Percentiles rank a stretch among this genome's conserved stretches.
These are phyloP conservation scores for Cyclotella kingstonii DNA, from an alignment of 108 stramenopile genomes.

Conservation along the genomic window DNA sequence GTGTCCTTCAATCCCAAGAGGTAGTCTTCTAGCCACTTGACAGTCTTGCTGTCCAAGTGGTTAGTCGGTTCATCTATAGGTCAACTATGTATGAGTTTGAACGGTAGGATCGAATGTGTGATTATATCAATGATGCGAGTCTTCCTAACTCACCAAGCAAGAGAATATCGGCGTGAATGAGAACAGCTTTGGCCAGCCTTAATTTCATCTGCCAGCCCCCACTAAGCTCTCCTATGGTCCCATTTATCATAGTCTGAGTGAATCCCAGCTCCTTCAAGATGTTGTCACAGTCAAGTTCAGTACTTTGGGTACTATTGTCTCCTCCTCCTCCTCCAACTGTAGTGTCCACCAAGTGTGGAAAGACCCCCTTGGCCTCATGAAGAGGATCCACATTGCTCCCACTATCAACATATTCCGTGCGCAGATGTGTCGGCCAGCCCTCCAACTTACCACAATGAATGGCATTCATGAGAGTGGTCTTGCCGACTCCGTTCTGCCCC, in stretches of 20 bases:
- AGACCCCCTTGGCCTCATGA: conserved; percentile 74
- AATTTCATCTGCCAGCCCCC: conserved; percentile 99
- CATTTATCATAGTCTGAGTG: conserved; percentile 81
- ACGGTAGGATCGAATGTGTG: background rate
- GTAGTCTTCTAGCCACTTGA: conserved; percentile 89
- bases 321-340: too few relatives aligned
- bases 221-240: conserved; percentile 89
- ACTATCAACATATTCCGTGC: conserved; percentile 94
- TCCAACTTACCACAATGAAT: conserved; percentile 96
- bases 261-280: conserved; percentile 80
- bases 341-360: conserved; percentile 53
- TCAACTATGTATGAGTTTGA: background rate
- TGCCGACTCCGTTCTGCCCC: conserved; percentile 96
- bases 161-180: conserved; percentile 90
- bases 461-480: conserved; percentile 97
- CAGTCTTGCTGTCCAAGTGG: conserved; percentile 82
- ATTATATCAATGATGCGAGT: background rate
- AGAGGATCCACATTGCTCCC: conserved; percentile 90
- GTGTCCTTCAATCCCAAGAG: conserved; percentile 70
- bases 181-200: conserved; percentile 71
- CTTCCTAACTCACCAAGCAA: conserved; percentile 51
- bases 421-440: conserved; percentile 90
- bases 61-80: conserved; percentile 79
- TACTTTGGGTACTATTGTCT: conserved; percentile 41
- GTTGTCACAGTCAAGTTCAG: conserved; percentile 73